A percentile compares a stretch with the other conserved stretches of the same genome.
phyloP scores from a whole-genome alignment of 768 basidiomycete species.

The Suillus placidus region DNA sequence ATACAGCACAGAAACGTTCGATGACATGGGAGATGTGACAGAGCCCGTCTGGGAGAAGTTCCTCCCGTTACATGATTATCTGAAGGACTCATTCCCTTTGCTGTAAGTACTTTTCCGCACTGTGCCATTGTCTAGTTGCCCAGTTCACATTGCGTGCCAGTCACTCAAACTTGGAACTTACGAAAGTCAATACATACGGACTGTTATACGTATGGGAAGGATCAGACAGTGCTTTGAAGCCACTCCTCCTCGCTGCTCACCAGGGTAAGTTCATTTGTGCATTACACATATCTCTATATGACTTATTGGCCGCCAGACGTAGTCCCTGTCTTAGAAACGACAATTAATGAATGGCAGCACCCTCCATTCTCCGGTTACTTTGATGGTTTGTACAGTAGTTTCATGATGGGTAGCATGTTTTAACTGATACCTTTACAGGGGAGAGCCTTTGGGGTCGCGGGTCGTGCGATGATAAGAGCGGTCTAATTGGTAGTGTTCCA shows the following conservation, averaged over 20 bases:
- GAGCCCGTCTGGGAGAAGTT: conserved; percentile 63
- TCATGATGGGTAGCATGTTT: background rate
- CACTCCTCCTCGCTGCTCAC: conserved; percentile 68
- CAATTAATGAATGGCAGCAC: conserved; percentile 54
- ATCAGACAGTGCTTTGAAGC: conserved; percentile 54
- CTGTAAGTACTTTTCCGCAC: conserved; percentile 40
- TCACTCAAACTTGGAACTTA: conserved; percentile 40
- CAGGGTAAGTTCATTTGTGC: conserved; percentile 44
- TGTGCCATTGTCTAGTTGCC: conserved; percentile 48
- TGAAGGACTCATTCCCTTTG: conserved; percentile 60
- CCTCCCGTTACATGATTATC: conserved; percentile 55
- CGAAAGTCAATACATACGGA: conserved; percentile 74
- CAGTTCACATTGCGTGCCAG: conserved; percentile 37
- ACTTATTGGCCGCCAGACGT: conserved; percentile 45
- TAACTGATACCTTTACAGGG: conserved; percentile 26
- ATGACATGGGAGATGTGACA: conserved; percentile 46
- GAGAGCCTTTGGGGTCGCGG: conserved; percentile 76
- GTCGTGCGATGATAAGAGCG: conserved; percentile 71
- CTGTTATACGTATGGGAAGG: conserved; percentile 78
- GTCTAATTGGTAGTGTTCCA: conserved; percentile 41
- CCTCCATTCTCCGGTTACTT: conserved; percentile 62
- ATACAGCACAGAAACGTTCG: conserved; percentile 53
- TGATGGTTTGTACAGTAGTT: conserved; percentile 41
- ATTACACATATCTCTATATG: background rate
- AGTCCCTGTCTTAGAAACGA: conserved; percentile 58